Evolutionary conservation across 805 yeast genomes (phyloP).

Genomic region (Lachancea lanzarotensis): DNA sequence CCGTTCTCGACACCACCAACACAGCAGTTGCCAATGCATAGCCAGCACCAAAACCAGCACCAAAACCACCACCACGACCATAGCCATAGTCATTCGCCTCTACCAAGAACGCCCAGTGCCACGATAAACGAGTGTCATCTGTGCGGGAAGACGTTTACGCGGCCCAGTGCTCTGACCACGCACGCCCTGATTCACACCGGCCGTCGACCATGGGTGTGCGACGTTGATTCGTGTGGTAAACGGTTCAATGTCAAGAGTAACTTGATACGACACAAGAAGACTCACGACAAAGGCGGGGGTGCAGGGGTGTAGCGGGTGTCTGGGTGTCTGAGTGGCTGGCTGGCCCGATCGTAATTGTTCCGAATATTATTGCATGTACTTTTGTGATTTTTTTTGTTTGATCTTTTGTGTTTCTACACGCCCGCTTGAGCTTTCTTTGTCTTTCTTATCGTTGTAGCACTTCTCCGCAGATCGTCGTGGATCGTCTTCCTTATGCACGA

Average conservation of each 20-base stretch:
- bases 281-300: conserved; percentile 37
- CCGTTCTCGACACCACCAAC: no score
- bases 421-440: no score
- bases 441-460: no score
- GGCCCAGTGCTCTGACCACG: conserved; percentile 76
- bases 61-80: not conserved
- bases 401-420: no score
- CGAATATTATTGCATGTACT: no score
- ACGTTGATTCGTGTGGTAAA: conserved; percentile 60
- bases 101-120: conserved; percentile 2
- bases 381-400: no score
- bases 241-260: conserved; percentile 72
- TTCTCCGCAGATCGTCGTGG: no score
- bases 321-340: no score
- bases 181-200: conserved; percentile 78
- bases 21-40: not conserved
- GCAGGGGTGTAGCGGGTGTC: no score
- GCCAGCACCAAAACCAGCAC: not conserved
- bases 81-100: not conserved
- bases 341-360: no score
- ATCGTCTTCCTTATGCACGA: no score
- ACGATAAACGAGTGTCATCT: conserved; percentile 5
- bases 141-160: conserved; percentile 70
- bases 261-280: conserved; percentile 69
- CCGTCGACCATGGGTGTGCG: conserved; percentile 64